Percentiles rank a stretch among this genome's conserved stretches.
These are phyloP conservation scores for Nicotiana knightiana DNA, from an alignment of 257 asterid genomes.

Conservation along the genomic window DNA sequence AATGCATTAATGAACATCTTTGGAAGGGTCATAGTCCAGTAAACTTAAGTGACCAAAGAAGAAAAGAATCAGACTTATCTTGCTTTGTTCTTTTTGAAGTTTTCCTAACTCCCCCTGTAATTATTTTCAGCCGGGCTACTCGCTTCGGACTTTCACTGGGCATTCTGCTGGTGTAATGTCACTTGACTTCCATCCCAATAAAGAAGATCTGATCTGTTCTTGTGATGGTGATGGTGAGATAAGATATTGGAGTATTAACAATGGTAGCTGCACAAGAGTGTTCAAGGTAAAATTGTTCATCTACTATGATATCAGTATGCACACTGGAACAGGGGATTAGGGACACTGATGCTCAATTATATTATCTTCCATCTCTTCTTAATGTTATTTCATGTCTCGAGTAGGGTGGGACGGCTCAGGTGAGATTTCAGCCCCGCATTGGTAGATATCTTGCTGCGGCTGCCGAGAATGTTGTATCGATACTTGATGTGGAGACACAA, in stretches of 20 bases:
- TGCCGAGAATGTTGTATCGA: slow-evolving; percentile 80
- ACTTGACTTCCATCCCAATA: slow-evolving; percentile 90
- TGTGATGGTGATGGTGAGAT: slow-evolving; percentile 96
- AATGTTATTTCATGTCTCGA: slow-evolving; percentile 15
- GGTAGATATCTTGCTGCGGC: slow-evolving; percentile 97
- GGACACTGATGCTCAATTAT: slow-evolving; percentile 3
- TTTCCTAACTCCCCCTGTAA: neutral
- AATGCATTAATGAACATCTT: neutral
- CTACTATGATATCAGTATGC: neutral
- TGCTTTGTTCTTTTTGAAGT: neutral
- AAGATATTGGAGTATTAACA: slow-evolving; percentile 79
- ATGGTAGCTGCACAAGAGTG: slow-evolving; percentile 65
- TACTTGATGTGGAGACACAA: slow-evolving; percentile 76
- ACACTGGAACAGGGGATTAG: neutral
- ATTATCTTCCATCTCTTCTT: neutral
- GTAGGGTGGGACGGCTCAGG: slow-evolving; percentile 86
- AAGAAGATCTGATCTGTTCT: slow-evolving; percentile 88
- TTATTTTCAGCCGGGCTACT: slow-evolving; percentile 61
- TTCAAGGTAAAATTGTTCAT: slow-evolving; percentile 50
- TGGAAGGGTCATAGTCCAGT: neutral
- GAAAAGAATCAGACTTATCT: neutral
- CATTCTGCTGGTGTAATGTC: slow-evolving; percentile 89
- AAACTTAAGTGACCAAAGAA: neutral
- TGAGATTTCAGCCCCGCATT: slow-evolving; percentile 88
- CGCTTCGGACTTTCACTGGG: slow-evolving; percentile 82